A percentile compares a stretch with the other conserved stretches of the same genome.
Evolutionary conservation across 768 basidiomycete species (phyloP).

Genomic region (Mrakia blollopis): DNA sequence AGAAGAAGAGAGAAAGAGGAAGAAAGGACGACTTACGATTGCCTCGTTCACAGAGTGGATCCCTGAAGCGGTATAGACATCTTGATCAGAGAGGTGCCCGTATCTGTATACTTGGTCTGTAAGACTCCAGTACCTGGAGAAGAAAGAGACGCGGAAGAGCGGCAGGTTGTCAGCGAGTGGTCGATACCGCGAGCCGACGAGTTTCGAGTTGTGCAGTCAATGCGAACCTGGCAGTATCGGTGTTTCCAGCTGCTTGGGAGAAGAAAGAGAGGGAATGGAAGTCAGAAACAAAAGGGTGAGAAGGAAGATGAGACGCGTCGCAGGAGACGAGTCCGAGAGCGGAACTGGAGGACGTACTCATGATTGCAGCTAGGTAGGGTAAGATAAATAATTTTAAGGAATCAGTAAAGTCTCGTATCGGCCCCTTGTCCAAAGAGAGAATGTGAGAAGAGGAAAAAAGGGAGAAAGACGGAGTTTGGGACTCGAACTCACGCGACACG

Average conservation of each 20-base stretch:
- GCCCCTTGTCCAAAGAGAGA: not conserved
- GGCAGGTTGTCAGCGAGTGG: too few relatives aligned
- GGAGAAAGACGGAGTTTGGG: not conserved
- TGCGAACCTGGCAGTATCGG: conserved; percentile 41
- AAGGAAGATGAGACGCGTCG: too few relatives aligned
- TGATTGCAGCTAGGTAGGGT: conserved; percentile 30
- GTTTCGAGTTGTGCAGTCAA: conserved; percentile 31
- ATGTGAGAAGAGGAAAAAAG: not conserved
- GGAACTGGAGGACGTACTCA: not conserved
- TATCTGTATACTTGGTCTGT: conserved; percentile 41
- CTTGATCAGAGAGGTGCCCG: not conserved
- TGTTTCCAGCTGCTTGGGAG: conserved; percentile 27
- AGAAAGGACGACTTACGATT: not conserved
- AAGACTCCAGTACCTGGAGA: conserved; percentile 39
- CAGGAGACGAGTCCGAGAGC: too few relatives aligned
- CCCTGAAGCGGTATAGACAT: not conserved
- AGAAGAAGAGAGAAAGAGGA: too few relatives aligned
- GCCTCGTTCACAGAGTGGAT: conserved; percentile 30
- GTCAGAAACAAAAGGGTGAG: too few relatives aligned
- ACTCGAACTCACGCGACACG: not conserved
- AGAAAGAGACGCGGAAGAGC: too few relatives aligned
- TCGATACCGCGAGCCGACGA: too few relatives aligned
- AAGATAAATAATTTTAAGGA: conserved; percentile 34
- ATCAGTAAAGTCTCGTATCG: conserved; percentile 27
- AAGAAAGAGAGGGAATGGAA: too few relatives aligned